Evolutionary conservation across 352 stramenopile genomes (phyloP), one percentile per base, ranked within the genome.

Genomic region (Phytophthora boehmeriae): DNA sequence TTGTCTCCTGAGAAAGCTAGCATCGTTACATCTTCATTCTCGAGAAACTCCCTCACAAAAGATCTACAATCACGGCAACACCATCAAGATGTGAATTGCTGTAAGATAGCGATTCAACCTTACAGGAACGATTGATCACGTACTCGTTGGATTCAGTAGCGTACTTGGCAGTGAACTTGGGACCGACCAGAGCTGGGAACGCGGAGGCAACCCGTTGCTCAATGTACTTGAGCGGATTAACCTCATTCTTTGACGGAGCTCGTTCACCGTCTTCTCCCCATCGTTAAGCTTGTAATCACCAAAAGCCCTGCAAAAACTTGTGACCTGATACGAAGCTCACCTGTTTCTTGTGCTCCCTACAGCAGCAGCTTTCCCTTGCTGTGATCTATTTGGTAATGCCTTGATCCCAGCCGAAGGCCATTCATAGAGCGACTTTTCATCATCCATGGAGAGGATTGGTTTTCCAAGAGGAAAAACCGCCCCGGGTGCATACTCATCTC

Each of bases 1-100:
- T 97, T 93, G 56, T 93, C 93, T 4, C 95, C 89, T 3, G 89
- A 92, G 61, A 98, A 91, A 39, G 96, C 78, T 51, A 98, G 83
- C 54, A 86, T 95, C 55, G 81, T 88, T 42, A 94, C 67, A 35
- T 97, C 83, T 47, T 96, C 78, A 25, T 77, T 88, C 30, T 95
- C 88, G 25, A 97, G 81, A 54, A 98, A 98, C 54, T 96, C 80
- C 49, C 93, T 93, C 19, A 98, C 73, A 43, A 80, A 95, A 6
- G 64, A 75, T 48, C 80, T 89, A 58, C n/a, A 25, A 11, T 48
- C 25, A 16, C 42, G 28, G 14, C 5, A 28, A 46, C 30, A 8
- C 38, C 1, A 16, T 14, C 30, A 41, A 20, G 27, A n/a, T n/a
- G 19, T 8, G 13, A 51, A 22, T 2, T 17, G n/a, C n/a, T n/a